Evolutionary conservation across 257 asterid genomes (phyloP), one percentile per base, ranked within the genome.

Genomic region (Echium plantagineum): DNA sequence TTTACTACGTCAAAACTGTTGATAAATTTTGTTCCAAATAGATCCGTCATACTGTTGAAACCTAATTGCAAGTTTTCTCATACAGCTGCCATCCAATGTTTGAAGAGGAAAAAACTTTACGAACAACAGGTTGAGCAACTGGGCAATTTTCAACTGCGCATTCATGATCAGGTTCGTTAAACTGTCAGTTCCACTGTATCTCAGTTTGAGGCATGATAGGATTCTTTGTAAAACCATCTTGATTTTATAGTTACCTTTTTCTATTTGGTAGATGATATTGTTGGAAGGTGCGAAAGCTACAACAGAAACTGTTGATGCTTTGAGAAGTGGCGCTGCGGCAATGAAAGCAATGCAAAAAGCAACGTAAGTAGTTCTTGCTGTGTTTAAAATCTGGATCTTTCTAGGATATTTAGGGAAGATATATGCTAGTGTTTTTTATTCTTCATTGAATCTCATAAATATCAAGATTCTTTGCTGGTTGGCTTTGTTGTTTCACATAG

Each of bases 271-370:
- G 95, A 86, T 86, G 95, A 86, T 86, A 68, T 69, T 86, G 95
- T 73, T 86, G 22, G 95, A 86, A 76, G 95, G 89, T 17, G 95
- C 94, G 59, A 86, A 86, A 75, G 94, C 95, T 70, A 86, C 95
- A 49, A 86, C 95, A 32, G 95, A 86, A 69, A 86, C 95, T 66
- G 95, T 86, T 68, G 95, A 83, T 71, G 95, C 95, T 69, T 76
- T 83, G 80, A 86, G 95, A 74, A 83, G 86, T 48, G 95, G 93
- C 71, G 95, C 93, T 59, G 77, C 95, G 71, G 89, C 95, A 28
- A 86, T 86, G 95, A 86, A 83, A 73, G 89, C 95, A 61, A 86
- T 86, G 89, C 95, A 86, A 74, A 86, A 86, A 77, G 95, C 93
- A 21, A 83, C 87, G 95, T 86, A 73, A 72, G 95, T 72, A 32